Conservation (phyloP, 2,329 filamentous ascomycete genomes). For the Aureobasidium sp. region DNA sequence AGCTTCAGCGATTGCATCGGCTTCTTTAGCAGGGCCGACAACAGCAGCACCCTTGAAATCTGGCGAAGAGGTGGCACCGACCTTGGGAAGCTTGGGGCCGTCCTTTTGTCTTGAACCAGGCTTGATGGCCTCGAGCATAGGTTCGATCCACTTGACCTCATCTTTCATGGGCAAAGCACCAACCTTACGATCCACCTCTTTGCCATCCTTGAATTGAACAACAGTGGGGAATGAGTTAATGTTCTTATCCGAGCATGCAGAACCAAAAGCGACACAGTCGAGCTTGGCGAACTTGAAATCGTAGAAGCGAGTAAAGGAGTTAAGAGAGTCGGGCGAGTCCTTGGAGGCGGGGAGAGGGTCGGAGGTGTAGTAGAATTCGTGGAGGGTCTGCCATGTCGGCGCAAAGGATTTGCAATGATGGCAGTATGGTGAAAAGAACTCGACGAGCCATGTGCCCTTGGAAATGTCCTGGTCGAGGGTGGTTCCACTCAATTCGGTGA, state of each 20-base stretch:
- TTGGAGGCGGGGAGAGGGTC: conserved; percentile 52
- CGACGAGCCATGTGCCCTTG: conserved; percentile 54
- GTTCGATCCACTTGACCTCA: conserved; percentile 65
- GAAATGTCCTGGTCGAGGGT: conserved; percentile 51
- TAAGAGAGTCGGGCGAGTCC: conserved; percentile 42
- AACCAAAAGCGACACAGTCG: conserved; percentile 76
- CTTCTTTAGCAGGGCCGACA: conserved; percentile 20
- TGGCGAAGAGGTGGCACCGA: conserved; percentile 47
- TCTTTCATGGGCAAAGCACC: conserved; percentile 60
- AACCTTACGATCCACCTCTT: conserved; percentile 52
- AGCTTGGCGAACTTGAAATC: conserved; percentile 80
- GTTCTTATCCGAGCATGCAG: conserved; percentile 62
- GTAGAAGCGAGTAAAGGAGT: conserved; percentile 73
- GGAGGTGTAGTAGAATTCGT: conserved; percentile 93
- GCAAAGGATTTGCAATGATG: conserved; percentile 71
- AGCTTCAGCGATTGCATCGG: conserved; percentile 19
- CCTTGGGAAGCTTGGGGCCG: conserved; percentile 60
- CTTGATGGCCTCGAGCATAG: conserved; percentile 64
- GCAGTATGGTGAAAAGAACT: conserved; percentile 45
- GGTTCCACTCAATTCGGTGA: conserved; percentile 51
- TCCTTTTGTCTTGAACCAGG: conserved; percentile 69
- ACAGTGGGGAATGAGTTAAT: conserved; percentile 70
- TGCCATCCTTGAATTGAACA: conserved; percentile 70
- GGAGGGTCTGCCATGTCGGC: conserved; percentile 81
- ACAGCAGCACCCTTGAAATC: conserved; percentile 28